Base-by-base conservation (phyloP, 1,284 basidiomycete genomes). In the Apiotrichum siamense region DNA sequence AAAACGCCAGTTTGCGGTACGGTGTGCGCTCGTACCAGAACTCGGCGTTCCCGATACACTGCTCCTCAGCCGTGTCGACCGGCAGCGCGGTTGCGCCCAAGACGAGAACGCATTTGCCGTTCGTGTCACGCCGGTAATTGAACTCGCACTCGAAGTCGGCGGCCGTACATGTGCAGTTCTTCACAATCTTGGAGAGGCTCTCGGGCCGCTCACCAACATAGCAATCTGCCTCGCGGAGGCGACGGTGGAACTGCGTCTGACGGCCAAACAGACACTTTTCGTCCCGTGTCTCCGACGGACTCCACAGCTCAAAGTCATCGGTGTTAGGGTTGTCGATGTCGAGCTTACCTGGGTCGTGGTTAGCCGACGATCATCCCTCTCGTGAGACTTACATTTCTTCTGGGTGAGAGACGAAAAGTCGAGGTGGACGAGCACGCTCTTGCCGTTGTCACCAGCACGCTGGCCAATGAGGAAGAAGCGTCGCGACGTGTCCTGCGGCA, bases 131-230 rank as follows among this genome's bases (percentile, higher is more conserved):
- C 52, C 81, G 77, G 65, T 91, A 77, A 70, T 96, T 96, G 78
- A 91, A 97, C 77, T 96, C 92, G 65, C 92, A 97, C 76, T 97
- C 92, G 70, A 96, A 97, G 75, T 97, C 92, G 0, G 78, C 76
- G 11, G 72, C 62, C 0, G 76, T 75, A 63, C 92, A 97, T 2
- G 80, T 73, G 66, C 92, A 97, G 57, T 86, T 84, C 48, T 80
- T 75, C 25, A 84, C 79, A 21, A 87, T 67, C 31, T 76, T 79
- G 31, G 78, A 52, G 62, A 75, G 33, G 70, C 79, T 73, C 80
- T 85, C 49, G 62, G 75, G 59, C 77, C 80, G 45, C 54, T 84
- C 76, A 11, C 93, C 92, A 5, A 97, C 83, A 36, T 86, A 82
- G 65, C 92, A 97, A 57, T 88, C 84, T 0, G 78, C 77, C 24